Evolutionary conservation across 345 rosid species (phyloP).

Genomic region (Cardiospermum halicacabum): DNA sequence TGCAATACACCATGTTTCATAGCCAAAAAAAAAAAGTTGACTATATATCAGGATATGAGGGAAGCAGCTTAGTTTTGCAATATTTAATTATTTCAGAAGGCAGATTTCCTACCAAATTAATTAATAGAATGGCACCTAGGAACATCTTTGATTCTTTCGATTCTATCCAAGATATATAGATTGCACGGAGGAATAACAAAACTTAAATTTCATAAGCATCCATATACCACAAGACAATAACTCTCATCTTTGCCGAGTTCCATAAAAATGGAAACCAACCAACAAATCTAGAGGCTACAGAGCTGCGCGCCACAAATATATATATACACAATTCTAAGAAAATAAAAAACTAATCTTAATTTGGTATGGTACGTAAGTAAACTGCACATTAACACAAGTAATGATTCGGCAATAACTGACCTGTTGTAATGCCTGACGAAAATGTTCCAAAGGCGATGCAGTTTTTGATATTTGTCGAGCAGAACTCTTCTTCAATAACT

Average conservation of each 20-base stretch:
- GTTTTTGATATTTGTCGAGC: constrained; percentile 64
- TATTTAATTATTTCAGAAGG: neutral
- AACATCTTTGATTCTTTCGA: neutral
- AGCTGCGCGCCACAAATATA: neutral
- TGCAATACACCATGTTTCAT: neutral
- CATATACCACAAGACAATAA: neutral
- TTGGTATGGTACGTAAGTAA: neutral
- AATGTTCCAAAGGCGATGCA: constrained; percentile 64
- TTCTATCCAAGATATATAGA: neutral
- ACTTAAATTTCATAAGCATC: neutral
- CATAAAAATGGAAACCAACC: neutral
- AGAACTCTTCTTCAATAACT: constrained; percentile 73
- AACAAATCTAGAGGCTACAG: neutral
- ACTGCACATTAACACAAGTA: neutral
- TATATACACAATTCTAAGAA: too few species aligned
- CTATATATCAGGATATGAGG: neutral
- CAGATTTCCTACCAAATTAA: neutral
- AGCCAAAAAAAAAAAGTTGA: neutral
- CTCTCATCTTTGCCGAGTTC: neutral
- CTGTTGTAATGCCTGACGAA: constrained; percentile 63
- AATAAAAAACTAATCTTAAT: neutral
- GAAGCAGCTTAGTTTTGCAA: neutral
- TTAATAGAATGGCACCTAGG: neutral
- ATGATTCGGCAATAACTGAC: constrained; percentile 33
- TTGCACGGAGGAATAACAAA: neutral